Percentiles rank a stretch among this genome's conserved stretches.
Conservation (phyloP, 75 land plant species). For the Pinus tabuliformis region DNA sequence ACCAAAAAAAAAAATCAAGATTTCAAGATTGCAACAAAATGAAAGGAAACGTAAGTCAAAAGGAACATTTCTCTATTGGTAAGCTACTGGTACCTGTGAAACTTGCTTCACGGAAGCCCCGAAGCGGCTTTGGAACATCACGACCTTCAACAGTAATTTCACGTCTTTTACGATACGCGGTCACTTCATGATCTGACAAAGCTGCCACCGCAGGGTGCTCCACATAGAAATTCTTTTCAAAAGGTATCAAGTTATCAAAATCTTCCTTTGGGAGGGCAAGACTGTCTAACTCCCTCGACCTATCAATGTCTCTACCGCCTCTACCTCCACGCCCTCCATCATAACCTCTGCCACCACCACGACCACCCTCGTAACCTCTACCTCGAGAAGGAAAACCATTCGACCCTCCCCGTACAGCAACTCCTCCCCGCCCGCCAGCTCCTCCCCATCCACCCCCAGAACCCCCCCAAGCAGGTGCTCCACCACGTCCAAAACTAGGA, state of each 20-base stretch:
- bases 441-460: too few species aligned
- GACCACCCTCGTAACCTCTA: conserved; percentile 30
- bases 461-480: too few species aligned
- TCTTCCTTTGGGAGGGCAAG: conserved; percentile 71
- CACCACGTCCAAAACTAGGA: too few species aligned
- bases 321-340: conserved; percentile 35
- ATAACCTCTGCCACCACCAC: conserved; percentile 28
- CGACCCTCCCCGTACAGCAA: too few species aligned
- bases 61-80: too few species aligned
- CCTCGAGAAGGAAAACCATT: conserved; percentile 16
- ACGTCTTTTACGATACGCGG: conserved; percentile 53
- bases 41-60: too few species aligned
- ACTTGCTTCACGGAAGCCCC: conserved; percentile 77
- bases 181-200: conserved; percentile 77
- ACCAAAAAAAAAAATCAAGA: too few species aligned
- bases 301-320: conserved; percentile 31
- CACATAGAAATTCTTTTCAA: conserved; percentile 91
- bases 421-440: too few species aligned
- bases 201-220: conserved; percentile 77
- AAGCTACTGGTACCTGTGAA: conserved; percentile 65
- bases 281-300: conserved; percentile 56
- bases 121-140: conserved; percentile 83
- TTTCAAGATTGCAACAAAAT: too few species aligned
- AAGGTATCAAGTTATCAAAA: conserved; percentile 70
- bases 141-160: conserved; percentile 86